Evolutionary conservation across 2,329 filamentous ascomycete species (phyloP), one percentile per base, ranked within the genome.

Genomic region (Biscogniauxia mediterranea): DNA sequence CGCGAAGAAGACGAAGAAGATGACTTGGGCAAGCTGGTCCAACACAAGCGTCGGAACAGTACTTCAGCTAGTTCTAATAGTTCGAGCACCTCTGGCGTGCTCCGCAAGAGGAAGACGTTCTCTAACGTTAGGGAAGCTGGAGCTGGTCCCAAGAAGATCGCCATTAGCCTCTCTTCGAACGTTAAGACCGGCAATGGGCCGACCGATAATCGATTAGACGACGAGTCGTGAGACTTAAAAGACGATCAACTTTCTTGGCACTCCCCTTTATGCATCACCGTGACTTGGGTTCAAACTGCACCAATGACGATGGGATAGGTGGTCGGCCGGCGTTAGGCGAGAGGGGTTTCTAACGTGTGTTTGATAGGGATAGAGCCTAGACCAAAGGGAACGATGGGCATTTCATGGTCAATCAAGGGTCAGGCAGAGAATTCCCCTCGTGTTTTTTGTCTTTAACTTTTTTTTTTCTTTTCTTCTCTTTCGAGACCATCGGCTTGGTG

Each of bases 1-100:
- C 86, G 95, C 69, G 93, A 97, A 73, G 94, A 97, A 60, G 92
- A 96, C 64, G 94, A 97, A 53, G 93, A 97, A 59, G 93, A 97
- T 66, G 92, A 94, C 71, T 79, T 98, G n/a, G 88, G 88, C 58
- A 96, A 95, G 76, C 82, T 97, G 69, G 87, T 91, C 66, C 79
- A 84, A 55, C 80, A 80, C 70, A 89, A 88, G 71, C 81, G 86
- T 50, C 83, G 86, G 46, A 88, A 85, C 69, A 87, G 83, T 72
- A 81, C 78, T 59, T 83, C 84, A 7, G 78, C 79, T 2, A 79
- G 78, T 17, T 75, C 78, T 9, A 81, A 77, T 52, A 64, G 74
- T 2, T 73, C 77, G 20, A 65, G 68, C 46, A 66, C 75, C 15
- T 70, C 77, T n/a, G 75, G 75, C 19, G 73, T 77, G 17, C 74